Evolutionary conservation across 208 protist species (phyloP).

Genomic region (Acanthamoeba royreba): DNA sequence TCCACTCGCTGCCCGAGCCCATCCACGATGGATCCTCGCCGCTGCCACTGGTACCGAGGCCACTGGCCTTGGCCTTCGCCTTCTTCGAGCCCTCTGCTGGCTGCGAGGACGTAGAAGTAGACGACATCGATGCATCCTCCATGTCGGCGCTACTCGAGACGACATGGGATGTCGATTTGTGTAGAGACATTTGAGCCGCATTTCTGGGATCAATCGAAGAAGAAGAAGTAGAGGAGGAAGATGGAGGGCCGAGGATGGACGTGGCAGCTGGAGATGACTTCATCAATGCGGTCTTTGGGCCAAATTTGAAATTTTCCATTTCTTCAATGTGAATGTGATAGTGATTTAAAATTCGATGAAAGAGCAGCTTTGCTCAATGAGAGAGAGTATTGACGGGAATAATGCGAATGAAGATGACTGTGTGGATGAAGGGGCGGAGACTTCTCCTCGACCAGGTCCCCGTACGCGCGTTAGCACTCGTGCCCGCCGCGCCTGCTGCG

Average conservation of each 20-base stretch:
- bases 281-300: neutral
- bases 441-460: too few relatives aligned
- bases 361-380: too few relatives aligned
- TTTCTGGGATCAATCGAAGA: too few relatives aligned
- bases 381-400: too few relatives aligned
- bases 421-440: too few relatives aligned
- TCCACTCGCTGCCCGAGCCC: neutral
- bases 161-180: neutral
- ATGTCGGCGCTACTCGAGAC: neutral
- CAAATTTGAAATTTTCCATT: slow-evolving; percentile 1
- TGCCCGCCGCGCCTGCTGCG: too few relatives aligned
- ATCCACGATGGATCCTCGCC: neutral
- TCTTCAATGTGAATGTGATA: too few relatives aligned
- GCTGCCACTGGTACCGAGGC: too few relatives aligned
- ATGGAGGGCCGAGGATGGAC: neutral
- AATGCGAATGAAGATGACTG: too few relatives aligned
- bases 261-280: neutral
- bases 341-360: too few relatives aligned
- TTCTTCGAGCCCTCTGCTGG: neutral
- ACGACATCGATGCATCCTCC: neutral
- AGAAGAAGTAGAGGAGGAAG: neutral
- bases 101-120: neutral
- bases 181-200: neutral
- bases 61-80: too few relatives aligned
- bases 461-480: too few relatives aligned